Conservation (phyloP, 2,329 filamentous ascomycete genomes). For the Colletotrichum simmondsii region DNA sequence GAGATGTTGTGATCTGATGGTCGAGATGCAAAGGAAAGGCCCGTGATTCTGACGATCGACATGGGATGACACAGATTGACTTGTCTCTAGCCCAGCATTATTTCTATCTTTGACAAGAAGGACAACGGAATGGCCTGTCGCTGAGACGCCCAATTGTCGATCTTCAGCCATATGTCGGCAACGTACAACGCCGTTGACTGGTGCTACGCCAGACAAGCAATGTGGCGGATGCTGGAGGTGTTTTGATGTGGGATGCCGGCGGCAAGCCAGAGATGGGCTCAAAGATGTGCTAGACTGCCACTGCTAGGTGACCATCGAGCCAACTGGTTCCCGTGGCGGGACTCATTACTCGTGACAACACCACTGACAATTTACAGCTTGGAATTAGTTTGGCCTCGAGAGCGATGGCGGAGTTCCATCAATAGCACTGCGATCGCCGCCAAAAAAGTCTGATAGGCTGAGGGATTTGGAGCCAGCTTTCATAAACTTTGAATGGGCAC, state of each 20-base stretch:
- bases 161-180: neutral
- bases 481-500: neutral
- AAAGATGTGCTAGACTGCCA: neutral
- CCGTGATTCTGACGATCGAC: neutral
- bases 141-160: neutral
- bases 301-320: neutral
- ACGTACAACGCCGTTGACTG: neutral
- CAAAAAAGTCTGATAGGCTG: neutral
- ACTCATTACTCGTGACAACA: constrained; percentile 6
- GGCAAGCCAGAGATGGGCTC: neutral
- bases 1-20: neutral
- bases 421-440: neutral
- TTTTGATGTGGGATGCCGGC: neutral
- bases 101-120: neutral
- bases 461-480: neutral
- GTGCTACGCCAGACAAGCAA: neutral
- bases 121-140: neutral
- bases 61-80: neutral
- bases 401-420: neutral
- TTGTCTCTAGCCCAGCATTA: neutral
- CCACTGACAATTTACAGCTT: neutral
- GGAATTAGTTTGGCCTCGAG: neutral
- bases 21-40: neutral
- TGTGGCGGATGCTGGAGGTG: neutral
- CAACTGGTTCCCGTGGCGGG: neutral